Evolutionary conservation across 257 asterid species (phyloP), one percentile per base, ranked within the genome.

Genomic region (Phtheirospermum japonicum): DNA sequence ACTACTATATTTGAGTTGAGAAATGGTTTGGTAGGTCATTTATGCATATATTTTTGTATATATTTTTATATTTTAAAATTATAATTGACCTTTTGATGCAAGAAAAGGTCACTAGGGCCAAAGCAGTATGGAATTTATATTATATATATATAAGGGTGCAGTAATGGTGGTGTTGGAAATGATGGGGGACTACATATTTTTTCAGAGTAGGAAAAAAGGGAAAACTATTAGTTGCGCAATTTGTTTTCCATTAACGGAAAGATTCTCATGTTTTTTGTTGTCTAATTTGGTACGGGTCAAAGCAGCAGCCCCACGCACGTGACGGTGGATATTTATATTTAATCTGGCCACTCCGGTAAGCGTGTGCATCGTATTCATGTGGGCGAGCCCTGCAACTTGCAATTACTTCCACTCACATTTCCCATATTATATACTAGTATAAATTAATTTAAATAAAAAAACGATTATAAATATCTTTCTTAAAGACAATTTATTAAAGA

Each of bases 181-280:
- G 80, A 59, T 68, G 57, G 74, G 76, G 48, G 76, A 59, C 70
- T 17, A 53, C 55, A 63, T 20, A 63, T n/a, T 52, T 1, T 63
- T 28, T 6, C 10, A 17, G 5, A 51, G 51, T 14, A 14, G 26
- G 50, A 53, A 23, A 37, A 50, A 49, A 45, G 30, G 14, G 6
- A 39, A n/a, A 16, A 14, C 3, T 6, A 32, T 28, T 12, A 20
- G 19, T 30, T 58, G 63, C 71, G 79, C 71, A 70, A 76, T 55
- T 61, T 73, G 74, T 71, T 74, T 79, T 72, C 82, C 81, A 76
- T 67, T 83, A 70, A 76, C 67, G 83, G 87, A 75, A 83, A 81
- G 87, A 79, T 80, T 79, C 83, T 64, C 20, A 23, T 57, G 51
- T 19, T 54, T 58, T 51, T 26, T n/a, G 70, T 17, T 71, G 43